Percentiles rank a stretch among this genome's conserved stretches.
Conservation (phyloP, 1,284 basidiomycete genomes). For the Cutaneotrichosporon arboriforme region DNA sequence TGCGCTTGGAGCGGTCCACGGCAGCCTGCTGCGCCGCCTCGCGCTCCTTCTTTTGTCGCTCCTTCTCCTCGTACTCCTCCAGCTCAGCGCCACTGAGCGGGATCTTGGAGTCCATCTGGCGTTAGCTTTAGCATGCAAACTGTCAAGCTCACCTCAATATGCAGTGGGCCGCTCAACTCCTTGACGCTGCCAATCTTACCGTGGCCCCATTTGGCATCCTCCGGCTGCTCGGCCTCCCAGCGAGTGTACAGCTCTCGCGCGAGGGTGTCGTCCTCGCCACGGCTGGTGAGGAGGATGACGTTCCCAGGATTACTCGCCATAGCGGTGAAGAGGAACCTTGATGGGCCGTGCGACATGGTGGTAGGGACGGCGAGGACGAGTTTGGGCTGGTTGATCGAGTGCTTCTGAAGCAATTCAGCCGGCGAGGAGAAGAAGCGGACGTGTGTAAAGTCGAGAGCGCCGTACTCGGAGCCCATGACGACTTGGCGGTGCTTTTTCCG, state of each 20-base stretch:
- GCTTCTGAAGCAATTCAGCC: slow-evolving; percentile 69
- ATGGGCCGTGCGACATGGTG: slow-evolving; percentile 87
- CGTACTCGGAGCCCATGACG: slow-evolving; percentile 33
- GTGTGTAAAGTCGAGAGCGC: slow-evolving; percentile 52
- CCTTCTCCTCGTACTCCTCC: slow-evolving; percentile 70
- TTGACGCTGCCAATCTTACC: slow-evolving; percentile 80
- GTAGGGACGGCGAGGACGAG: slow-evolving; percentile 89
- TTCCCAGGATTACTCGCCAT: slow-evolving; percentile 77
- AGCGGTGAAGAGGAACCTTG: slow-evolving; percentile 73
- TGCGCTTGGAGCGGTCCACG: slow-evolving; percentile 71
- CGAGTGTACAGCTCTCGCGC: slow-evolving; percentile 71
- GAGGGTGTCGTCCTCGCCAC: slow-evolving; percentile 74
- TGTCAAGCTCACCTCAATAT: slow-evolving; percentile 56
- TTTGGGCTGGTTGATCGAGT: slow-evolving; percentile 81
- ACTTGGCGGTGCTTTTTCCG: slow-evolving; percentile 43
- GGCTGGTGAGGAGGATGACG: slow-evolving; percentile 72
- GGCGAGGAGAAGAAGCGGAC: slow-evolving; percentile 83
- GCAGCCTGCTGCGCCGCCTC: slow-evolving; percentile 82
- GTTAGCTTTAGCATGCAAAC: slow-evolving; percentile 4
- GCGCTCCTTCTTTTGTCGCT: slow-evolving; percentile 74
- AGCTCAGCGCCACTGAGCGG: slow-evolving; percentile 80
- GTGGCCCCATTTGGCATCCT: slow-evolving; percentile 65
- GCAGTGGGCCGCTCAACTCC: slow-evolving; percentile 65
- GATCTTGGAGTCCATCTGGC: slow-evolving; percentile 78
- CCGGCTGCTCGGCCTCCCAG: slow-evolving; percentile 64